Base-by-base conservation (phyloP, 2,329 filamentous ascomycete species). In the Colletotrichum sp. region DNA sequence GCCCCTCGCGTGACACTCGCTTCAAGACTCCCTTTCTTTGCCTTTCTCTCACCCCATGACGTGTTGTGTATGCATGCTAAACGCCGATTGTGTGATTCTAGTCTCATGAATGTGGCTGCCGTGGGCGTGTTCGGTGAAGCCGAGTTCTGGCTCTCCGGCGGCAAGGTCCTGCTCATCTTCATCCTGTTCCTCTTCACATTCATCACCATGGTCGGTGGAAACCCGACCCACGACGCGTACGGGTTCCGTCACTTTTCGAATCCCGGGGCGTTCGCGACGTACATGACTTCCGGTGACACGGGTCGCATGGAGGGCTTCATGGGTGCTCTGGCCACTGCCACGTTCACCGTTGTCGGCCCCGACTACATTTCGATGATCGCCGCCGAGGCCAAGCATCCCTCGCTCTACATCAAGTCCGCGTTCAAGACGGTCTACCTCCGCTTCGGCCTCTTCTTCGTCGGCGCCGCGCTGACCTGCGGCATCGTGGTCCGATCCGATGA, bases 281-380 rank as follows among this genome's bases (percentile, higher is more conserved):
- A 77, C 55, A 72, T 77, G 28, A 76, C 74, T 6, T 25, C 86
- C 0, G 93, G 93, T 6, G 80, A 88, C 55, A 86, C 94, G 0
- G 94, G 94, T 43, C 89, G 89, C 65, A 95, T 94, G 79, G 88
- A 95, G 27, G 94, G 94, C 4, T 95, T 95, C 81, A 85, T 95
- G 39, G 89, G 91, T 73, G 93, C 92, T 72, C 84, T 94, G 62
- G 94, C 94, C 81, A 90, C 90, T 76, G 92, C 91, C n/a, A 87
- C 87, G 71, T 94, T 93, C 82, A 91, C 90, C 32, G 88, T 94
- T 70, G 90, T 91, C 39, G 92, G 91, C 68, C 93, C 91, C 4
- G 92, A 93, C 81, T 91, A 89, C 39, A 92, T 93, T 65, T 91
- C 91, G 66, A 91, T 93, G 73, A 93, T 92, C 0, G 92, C 92